Evolutionary conservation across 106 monocot genomes (phyloP).

Genomic region (Dioscorea dumetorum): DNA sequence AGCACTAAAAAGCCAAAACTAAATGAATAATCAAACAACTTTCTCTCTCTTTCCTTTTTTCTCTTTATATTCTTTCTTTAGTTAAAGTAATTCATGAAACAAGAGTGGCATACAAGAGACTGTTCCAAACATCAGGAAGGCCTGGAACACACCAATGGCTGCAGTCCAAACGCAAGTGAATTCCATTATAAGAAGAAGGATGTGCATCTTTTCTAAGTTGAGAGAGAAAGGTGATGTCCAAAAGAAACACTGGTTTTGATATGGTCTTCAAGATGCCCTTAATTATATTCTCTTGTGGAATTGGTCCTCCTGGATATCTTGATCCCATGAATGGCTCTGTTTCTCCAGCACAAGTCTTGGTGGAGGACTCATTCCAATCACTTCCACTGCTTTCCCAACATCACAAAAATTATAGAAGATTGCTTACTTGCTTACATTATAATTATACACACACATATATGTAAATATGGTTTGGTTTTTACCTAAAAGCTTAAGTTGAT

Average conservation of each 20-base stretch:
- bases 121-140: constrained; percentile 8
- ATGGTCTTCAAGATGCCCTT: constrained; percentile 18
- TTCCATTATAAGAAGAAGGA: constrained; percentile 11
- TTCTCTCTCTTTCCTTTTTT: too few species aligned
- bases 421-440: too few species aligned
- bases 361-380: constrained; percentile 5
- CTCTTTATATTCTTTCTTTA: too few species aligned
- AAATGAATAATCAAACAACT: too few species aligned
- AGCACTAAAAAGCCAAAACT: too few species aligned
- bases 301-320: constrained; percentile 13
- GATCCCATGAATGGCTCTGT: constrained; percentile 22
- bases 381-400: background rate
- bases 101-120: background rate
- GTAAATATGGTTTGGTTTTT: too few species aligned
- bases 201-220: constrained; percentile 44
- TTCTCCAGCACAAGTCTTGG: constrained; percentile 2
- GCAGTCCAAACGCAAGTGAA: background rate
- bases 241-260: constrained; percentile 23
- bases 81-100: too few species aligned
- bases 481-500: too few species aligned
- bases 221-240: constrained; percentile 35
- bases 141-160: constrained; percentile 9
- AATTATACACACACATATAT: too few species aligned
- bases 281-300: constrained; percentile 23
- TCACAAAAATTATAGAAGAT: too few species aligned